Evolutionary conservation across 495 filamentous ascomycete species (phyloP).

Genomic region (Rhizodiscina lignyota): DNA sequence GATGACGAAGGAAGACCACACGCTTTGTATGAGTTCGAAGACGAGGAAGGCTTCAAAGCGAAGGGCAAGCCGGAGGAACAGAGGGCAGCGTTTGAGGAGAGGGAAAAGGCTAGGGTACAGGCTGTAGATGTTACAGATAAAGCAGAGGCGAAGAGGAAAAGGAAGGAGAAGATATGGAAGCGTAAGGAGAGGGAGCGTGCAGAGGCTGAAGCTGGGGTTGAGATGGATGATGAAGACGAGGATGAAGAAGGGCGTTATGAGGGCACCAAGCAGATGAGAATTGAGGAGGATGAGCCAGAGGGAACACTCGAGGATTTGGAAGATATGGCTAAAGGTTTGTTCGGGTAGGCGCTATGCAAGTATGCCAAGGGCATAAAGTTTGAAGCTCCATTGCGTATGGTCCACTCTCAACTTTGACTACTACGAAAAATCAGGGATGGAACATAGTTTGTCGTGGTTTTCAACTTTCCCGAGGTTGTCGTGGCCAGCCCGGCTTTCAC

Average conservation of each 20-base stretch:
- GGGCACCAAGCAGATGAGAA: slow-evolving; percentile 18
- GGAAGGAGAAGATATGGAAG: slow-evolving; percentile 74
- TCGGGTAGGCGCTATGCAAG: too few relatives aligned
- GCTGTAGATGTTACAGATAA: slow-evolving; percentile 72
- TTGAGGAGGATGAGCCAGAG: slow-evolving; percentile 39
- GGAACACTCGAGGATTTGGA: slow-evolving; percentile 84
- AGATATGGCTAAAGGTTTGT: slow-evolving; percentile 64
- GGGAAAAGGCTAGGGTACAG: slow-evolving; percentile 53
- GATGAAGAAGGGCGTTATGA: slow-evolving; percentile 13
- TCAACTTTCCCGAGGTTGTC: too few relatives aligned
- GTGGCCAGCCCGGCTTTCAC: too few relatives aligned
- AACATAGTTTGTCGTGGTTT: too few relatives aligned
- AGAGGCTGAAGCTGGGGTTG: slow-evolving; percentile 25
- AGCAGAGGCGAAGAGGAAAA: slow-evolving; percentile 58
- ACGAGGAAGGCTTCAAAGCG: slow-evolving; percentile 59
- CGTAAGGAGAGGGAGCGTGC: slow-evolving; percentile 56
- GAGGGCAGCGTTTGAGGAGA: slow-evolving; percentile 56
- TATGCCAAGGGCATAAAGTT: too few relatives aligned
- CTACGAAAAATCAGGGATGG: too few relatives aligned
- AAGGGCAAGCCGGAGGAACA: slow-evolving; percentile 60
- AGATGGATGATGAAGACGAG: slow-evolving; percentile 25
- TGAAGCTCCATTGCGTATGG: too few relatives aligned
- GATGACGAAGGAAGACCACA: slow-evolving; percentile 83
- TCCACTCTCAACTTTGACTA: too few relatives aligned
- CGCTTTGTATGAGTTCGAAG: slow-evolving; percentile 71